Conservation (phyloP, 495 filamentous ascomycete species). For the Talaromyces proteolyticus region DNA sequence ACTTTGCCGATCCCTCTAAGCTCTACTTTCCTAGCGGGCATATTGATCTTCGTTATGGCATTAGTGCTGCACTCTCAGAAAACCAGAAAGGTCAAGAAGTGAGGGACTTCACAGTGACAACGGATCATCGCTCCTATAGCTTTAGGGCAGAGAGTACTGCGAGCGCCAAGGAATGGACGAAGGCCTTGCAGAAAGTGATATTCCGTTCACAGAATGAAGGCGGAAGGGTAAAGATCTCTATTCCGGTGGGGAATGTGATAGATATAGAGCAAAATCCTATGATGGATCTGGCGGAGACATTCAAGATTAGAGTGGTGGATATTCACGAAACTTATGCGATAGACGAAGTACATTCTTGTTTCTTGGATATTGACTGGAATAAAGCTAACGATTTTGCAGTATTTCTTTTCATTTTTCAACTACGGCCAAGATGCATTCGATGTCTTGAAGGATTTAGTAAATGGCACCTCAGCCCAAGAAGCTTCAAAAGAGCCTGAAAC, state of each 20-base stretch:
- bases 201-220: slow-evolving; percentile 95
- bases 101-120: slow-evolving; percentile 72
- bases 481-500: slow-evolving; percentile 20
- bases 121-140: slow-evolving; percentile 75
- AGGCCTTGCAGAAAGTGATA: slow-evolving; percentile 87
- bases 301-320: slow-evolving; percentile 88
- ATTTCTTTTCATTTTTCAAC: slow-evolving; percentile 94
- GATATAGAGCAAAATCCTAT: slow-evolving; percentile 91
- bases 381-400: slow-evolving; percentile 48
- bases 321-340: slow-evolving; percentile 90
- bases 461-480: slow-evolving; percentile 53
- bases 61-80: slow-evolving; percentile 67
- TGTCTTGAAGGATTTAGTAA: slow-evolving; percentile 68
- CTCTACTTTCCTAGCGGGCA: slow-evolving; percentile 89
- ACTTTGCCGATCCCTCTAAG: slow-evolving; percentile 77
- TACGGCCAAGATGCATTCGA: slow-evolving; percentile 80
- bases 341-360: slow-evolving; percentile 65
- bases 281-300: slow-evolving; percentile 87
- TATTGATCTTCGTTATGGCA: slow-evolving; percentile 88
- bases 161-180: slow-evolving; percentile 97
- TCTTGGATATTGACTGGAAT: not conserved
- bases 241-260: slow-evolving; percentile 83
- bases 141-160: slow-evolving; percentile 85
- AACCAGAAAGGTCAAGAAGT: slow-evolving; percentile 68
- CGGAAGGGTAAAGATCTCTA: slow-evolving; percentile 92